Conservation (phyloP, 805 yeast genomes). For the Metschnikowia reukaufii region DNA sequence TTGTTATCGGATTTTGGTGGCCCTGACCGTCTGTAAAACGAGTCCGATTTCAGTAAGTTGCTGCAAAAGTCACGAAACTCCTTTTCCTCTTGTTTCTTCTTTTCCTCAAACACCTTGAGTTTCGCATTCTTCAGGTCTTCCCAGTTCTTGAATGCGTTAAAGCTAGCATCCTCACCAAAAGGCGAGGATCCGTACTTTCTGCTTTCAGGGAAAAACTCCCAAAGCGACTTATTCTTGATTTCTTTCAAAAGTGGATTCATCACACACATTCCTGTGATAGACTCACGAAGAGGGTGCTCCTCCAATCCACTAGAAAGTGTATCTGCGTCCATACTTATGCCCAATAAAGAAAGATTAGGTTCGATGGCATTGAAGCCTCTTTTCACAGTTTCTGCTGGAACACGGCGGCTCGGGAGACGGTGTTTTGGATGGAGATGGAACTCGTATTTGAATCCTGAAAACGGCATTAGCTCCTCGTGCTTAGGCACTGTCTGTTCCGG, state of each 20-base stretch:
- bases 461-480: slow-evolving; percentile 8
- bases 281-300: slow-evolving; percentile 39
- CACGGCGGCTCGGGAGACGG: slow-evolving; percentile 9
- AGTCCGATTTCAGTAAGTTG: slow-evolving; percentile 23
- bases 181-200: slow-evolving; percentile 38
- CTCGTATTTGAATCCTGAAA: slow-evolving; percentile 10
- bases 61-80: slow-evolving; percentile 25
- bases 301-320: slow-evolving; percentile 27
- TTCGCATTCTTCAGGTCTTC: slow-evolving; percentile 29
- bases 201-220: slow-evolving; percentile 39
- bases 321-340: slow-evolving; percentile 11
- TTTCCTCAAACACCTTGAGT: slow-evolving; percentile 19
- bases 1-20: neutral
- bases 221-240: slow-evolving; percentile 40
- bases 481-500: slow-evolving; percentile 8
- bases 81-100: slow-evolving; percentile 20
- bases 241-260: slow-evolving; percentile 35
- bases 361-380: slow-evolving; percentile 2
- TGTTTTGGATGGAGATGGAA: slow-evolving; percentile 11
- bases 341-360: slow-evolving; percentile 15
- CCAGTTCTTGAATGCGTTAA: slow-evolving; percentile 36
- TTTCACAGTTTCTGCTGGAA: neutral
- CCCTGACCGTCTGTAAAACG: slow-evolving; percentile 26
- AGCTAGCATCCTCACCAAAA: slow-evolving; percentile 26
- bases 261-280: slow-evolving; percentile 41